phyloP scores from a whole-genome alignment of 2,329 filamentous ascomycete genomes.

The Apiospora aurea region DNA sequence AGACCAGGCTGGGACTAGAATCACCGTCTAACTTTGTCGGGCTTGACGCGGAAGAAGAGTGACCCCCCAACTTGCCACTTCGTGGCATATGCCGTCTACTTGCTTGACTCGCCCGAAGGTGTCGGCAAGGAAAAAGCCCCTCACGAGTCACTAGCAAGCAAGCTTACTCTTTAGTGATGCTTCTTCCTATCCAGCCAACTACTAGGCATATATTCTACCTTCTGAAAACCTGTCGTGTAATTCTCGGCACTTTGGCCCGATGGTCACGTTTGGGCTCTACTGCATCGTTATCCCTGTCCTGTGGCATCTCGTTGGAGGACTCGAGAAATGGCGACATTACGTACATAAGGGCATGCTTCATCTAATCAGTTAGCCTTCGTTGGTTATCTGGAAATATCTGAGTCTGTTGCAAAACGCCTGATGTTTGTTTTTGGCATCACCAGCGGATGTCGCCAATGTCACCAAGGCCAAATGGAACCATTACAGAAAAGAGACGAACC shows the following conservation, averaged over 20 bases:
- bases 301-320: neutral
- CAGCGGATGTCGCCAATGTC: neutral
- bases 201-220: neutral
- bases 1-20: slow-evolving; percentile 4
- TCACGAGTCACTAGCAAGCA: neutral
- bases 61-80: neutral
- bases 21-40: neutral
- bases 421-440: neutral
- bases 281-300: neutral
- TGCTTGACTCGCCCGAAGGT: slow-evolving; percentile 2
- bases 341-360: neutral
- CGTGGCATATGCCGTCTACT: neutral
- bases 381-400: neutral
- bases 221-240: neutral
- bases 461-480: neutral
- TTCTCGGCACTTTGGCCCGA: neutral
- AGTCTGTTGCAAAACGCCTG: neutral
- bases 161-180: neutral
- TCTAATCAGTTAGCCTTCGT: neutral
- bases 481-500: neutral
- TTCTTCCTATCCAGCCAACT: neutral
- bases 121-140: neutral
- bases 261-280: neutral
- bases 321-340: neutral
- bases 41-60: neutral